Evolutionary conservation across 176 grass and related monocot genomes (phyloP), one percentile per base, ranked within the genome.

Genomic region (Bothriochloa decipiens): DNA sequence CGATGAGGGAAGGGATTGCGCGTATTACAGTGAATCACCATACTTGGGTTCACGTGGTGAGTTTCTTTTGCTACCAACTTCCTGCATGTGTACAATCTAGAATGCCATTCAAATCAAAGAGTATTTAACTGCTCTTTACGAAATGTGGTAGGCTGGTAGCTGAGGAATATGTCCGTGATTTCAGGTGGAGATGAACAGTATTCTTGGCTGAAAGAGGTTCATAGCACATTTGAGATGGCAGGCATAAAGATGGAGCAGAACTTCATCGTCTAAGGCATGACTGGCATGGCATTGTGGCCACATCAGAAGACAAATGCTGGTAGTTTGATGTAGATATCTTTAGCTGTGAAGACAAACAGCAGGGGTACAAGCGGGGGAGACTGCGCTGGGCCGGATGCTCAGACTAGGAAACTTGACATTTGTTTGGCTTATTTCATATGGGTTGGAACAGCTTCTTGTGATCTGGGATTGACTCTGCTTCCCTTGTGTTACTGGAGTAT

Each of bases 1-100:
- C 12, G 61, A 53, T n/a, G 79, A 89, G 11, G 92, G 95, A 71
- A 92, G 95, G 63, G 93, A 92, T 11, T 97, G 92, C 11, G 62
- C 87, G 0, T 95, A 97, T 45, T 97, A 91, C 69, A 58, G 75
- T 6, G 90, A 94, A 12, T 80, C 71, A 6, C 79, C 87, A 0
- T 90, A 76, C 25, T 57, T 41, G 6, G 73, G n/a, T 85, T 84
- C 84, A 75, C 76, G 36, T 26, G 90, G 95, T 95, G 70, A 58
- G 85, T 79, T 58, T 11, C 20, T 49, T 75, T 42, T 11, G 7
- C n/a, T 27, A 33, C 0, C 20, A 55, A 7, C 4, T 28, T 37
- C 2, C 22, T 62, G 2, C 32, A 10, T 2, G n/a, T 60, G 9
- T 71, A 17, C 32, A 43, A 15, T 32, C 20, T 46, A 45, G 20